Base-by-base conservation (phyloP, 306 rosid species). In the Malus sylvestris region DNA sequence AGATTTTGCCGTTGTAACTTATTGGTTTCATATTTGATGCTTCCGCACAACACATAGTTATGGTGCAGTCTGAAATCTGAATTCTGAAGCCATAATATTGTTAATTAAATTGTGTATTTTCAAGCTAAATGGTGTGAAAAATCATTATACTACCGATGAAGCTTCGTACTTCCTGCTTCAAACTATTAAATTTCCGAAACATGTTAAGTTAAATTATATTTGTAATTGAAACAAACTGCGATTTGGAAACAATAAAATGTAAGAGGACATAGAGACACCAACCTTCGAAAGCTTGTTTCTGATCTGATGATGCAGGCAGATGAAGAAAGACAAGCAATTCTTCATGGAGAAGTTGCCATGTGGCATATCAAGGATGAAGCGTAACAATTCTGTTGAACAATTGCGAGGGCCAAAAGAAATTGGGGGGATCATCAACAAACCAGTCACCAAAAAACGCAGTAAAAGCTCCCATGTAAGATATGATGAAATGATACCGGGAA, bases 401-500 rank as follows among this genome's bases (percentile, higher is more conserved):
- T 78, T 92, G 79, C 88, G 89, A 80, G 84, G 78, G 14, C 86
- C 86, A 19, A 84, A 68, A 75, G 29, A 64, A 74, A 19, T 19
- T 63, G 79, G 32, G 70, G 29, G 29, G 29, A 61, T 4, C 16
- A 29, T 2, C 19, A 19, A 68, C 70, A 81, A 77, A 63, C 32
- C 29, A 3, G 59, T 38, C 58, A 60, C 46, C 3, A 73, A 77
- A 33, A 74, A 59, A 49, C 5, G 25, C 40, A 77, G 40, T 32
- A 62, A 20, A 75, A 49, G 66, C 72, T 76, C 52, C 76, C 78
- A 77, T 45, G 72, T 86, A 58, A 81, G 61, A 80, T 89, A 89
- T 72, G 67, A 66, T 32, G 95, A 89, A 79, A 88, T 91, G 95
- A 70, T 87, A 70, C 97, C 84, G 11, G 96, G 91, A 82, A 86